Evolutionary conservation across 1,139 yeast species (phyloP).

Genomic region (Williopsis jadinii): DNA sequence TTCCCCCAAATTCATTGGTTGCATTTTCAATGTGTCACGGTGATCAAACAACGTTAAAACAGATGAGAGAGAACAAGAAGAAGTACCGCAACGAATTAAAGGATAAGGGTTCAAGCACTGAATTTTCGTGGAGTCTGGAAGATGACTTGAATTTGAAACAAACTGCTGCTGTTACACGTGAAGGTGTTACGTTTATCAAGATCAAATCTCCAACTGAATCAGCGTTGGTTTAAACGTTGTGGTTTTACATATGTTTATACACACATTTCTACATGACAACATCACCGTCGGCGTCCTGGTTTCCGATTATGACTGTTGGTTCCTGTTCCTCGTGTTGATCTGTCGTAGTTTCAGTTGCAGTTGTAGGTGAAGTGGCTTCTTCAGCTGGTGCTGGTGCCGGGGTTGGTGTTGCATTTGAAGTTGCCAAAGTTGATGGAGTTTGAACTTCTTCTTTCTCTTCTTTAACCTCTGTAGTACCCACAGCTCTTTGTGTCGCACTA

Average conservation of each 20-base stretch:
- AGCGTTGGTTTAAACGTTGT: too few species aligned
- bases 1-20: constrained; percentile 57
- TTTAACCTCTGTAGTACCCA: too few species aligned
- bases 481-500: not conserved
- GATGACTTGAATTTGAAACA: constrained; percentile 35
- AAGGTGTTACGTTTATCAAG: constrained; percentile 47
- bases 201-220: constrained; percentile 15
- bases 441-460: too few species aligned
- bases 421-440: too few species aligned
- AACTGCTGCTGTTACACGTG: constrained; percentile 44
- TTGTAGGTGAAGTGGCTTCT: not conserved
- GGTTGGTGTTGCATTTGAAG: too few species aligned
- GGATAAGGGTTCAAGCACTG: constrained; percentile 29
- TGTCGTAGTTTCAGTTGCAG: not conserved
- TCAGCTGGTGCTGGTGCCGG: too few species aligned
- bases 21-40: constrained; percentile 61
- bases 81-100: constrained; percentile 32
- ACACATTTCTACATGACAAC: constrained; percentile 4
- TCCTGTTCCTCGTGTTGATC: not conserved
- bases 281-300: constrained; percentile 11
- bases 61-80: constrained; percentile 35
- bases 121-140: constrained; percentile 44
- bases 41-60: constrained; percentile 44
- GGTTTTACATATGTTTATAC: too few species aligned
- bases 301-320: constrained; percentile 1